Conservation (phyloP, 306 rosid genomes). For the Acacia acuminata region DNA sequence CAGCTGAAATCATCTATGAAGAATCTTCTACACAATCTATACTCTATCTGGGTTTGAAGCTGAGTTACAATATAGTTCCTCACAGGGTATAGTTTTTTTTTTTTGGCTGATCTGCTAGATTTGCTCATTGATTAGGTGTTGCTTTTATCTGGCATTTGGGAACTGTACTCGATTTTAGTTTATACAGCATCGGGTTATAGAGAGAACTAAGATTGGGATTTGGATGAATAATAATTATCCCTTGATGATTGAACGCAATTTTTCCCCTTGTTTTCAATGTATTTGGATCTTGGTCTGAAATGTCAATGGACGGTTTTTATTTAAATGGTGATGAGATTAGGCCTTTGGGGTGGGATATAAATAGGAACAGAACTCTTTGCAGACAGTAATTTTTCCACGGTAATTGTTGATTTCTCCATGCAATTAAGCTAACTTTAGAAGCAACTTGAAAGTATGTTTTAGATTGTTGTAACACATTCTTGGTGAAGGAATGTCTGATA, state of each 20-base stretch:
- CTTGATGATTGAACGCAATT: background rate
- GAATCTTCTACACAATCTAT: no score
- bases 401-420: background rate
- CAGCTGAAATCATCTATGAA: background rate
- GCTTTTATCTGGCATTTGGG: background rate
- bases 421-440: background rate
- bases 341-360: background rate
- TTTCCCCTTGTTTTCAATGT: background rate
- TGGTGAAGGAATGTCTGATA: background rate
- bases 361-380: background rate
- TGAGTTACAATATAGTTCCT: background rate
- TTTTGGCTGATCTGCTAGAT: constrained; percentile 31
- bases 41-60: background rate
- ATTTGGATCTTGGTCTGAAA: background rate
- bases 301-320: background rate
- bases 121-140: constrained; percentile 9
- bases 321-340: background rate
- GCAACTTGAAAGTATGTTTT: background rate
- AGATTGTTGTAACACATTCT: background rate
- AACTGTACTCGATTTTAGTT: background rate
- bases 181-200: background rate
- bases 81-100: background rate
- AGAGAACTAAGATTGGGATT: background rate
- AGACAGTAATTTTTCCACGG: background rate
- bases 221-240: background rate